Percentiles rank a stretch among this genome's conserved stretches.
phyloP scores from a whole-genome alignment of 768 basidiomycete genomes.

The Grammothele lineata region DNA sequence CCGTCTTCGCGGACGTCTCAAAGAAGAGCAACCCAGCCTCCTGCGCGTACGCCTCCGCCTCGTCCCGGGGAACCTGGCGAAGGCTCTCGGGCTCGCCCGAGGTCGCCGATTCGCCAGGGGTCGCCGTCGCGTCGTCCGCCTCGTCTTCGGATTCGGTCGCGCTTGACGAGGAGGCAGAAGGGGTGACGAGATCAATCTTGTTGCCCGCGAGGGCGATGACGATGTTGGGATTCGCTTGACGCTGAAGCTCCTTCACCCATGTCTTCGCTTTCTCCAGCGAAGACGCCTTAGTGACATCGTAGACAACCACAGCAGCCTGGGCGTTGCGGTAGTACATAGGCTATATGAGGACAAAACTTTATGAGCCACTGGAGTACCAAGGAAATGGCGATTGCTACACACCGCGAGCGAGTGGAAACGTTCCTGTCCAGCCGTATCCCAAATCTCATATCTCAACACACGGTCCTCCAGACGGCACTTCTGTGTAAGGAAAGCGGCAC shows the following conservation, averaged over 20 bases:
- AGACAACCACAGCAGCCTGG: slow-evolving; percentile 96
- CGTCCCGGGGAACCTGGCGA: slow-evolving; percentile 89
- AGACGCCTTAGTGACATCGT: slow-evolving; percentile 93
- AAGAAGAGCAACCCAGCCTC: slow-evolving; percentile 96
- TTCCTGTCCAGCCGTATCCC: slow-evolving; percentile 95
- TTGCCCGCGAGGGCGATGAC: slow-evolving; percentile 98
- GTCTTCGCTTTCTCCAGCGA: slow-evolving; percentile 98
- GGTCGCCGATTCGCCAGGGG: slow-evolving; percentile 60
- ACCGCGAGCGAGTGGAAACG: slow-evolving; percentile 97
- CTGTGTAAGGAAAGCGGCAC: slow-evolving; percentile 93
- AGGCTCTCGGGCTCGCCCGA: slow-evolving; percentile 63
- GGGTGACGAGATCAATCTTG: slow-evolving; percentile 88
- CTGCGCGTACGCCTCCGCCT: slow-evolving; percentile 93
- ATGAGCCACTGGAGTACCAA: too few species aligned
- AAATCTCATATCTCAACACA: slow-evolving; percentile 91
- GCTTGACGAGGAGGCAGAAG: slow-evolving; percentile 47
- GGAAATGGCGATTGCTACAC: slow-evolving; percentile 20
- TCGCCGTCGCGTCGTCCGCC: slow-evolving; percentile 88
- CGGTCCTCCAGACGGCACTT: slow-evolving; percentile 95
- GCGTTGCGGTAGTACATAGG: slow-evolving; percentile 99
- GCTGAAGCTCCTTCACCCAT: slow-evolving; percentile 98
- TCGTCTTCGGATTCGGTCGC: slow-evolving; percentile 80
- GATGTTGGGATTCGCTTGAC: slow-evolving; percentile 98
- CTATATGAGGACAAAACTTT: slow-evolving; percentile 33
- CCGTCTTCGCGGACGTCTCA: slow-evolving; percentile 97